Percentiles rank a stretch among this genome's conserved stretches.
Evolutionary conservation across 441 rosid genomes (phyloP).

Genomic region (Manihot esculenta): DNA sequence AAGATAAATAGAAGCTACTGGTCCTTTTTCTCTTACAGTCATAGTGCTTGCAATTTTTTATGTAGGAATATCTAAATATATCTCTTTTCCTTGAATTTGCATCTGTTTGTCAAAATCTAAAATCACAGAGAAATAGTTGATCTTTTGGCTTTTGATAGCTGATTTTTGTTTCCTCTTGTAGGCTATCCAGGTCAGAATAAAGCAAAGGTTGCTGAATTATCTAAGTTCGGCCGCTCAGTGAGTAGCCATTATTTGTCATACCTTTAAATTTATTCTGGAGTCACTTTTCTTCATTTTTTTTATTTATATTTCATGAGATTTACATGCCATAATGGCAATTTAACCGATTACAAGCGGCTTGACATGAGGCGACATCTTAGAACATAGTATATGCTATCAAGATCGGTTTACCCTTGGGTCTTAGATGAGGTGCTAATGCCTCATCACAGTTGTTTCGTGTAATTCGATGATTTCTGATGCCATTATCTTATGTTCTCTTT

Average conservation of each 20-base stretch:
- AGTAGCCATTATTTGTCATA: constrained; percentile 27
- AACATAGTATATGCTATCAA: not conserved
- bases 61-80: not conserved
- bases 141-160: too few relatives aligned
- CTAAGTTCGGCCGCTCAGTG: constrained; percentile 87
- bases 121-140: not conserved
- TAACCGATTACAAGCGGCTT: not conserved
- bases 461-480: not conserved
- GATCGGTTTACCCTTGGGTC: not conserved
- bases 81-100: not conserved
- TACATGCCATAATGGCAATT: not conserved
- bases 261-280: not conserved
- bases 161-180: constrained; percentile 29
- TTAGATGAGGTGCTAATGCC: not conserved
- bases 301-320: not conserved
- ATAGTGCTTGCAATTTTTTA: too few relatives aligned
- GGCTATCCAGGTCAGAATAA: constrained; percentile 69
- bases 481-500: not conserved
- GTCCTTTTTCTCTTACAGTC: too few relatives aligned
- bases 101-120: not conserved
- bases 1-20: too few relatives aligned
- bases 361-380: not conserved
- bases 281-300: not conserved
- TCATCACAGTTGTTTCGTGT: too few relatives aligned
- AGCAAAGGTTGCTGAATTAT: constrained; percentile 65